Base-by-base conservation (phyloP, 1,284 basidiomycete genomes). In the Papiliotrema laurentii region DNA sequence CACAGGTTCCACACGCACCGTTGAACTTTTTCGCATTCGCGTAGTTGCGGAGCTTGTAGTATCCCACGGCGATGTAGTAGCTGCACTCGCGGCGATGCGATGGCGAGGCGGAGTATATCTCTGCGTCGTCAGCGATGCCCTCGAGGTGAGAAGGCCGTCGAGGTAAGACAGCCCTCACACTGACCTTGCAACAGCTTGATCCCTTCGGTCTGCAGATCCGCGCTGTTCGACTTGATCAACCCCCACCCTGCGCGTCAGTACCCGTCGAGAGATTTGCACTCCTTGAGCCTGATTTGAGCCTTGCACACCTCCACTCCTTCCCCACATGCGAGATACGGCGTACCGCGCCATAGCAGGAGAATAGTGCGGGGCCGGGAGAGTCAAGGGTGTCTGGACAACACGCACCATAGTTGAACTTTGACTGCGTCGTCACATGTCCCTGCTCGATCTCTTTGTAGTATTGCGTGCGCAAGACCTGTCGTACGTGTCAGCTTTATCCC, bases 31-130 rank as follows among this genome's bases (percentile, higher is more conserved):
- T 85, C 2, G 93, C 91, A 69, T 97, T 90, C 33, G 88, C 87
- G 69, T 87, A 97, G 72, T 97, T 94, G 28, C 86, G 84, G 81
- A 97, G 86, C 79, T 98, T 98, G 76, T 91, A 97, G 74, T 98
- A 86, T 0, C 96, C 96, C 11, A 98, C 79, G 1, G 91, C 89
- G 43, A 99, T 84, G 75, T 97, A 99, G 71, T 97, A 99, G 31
- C 97, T 76, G 67, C 96, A 98, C 75, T 99, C 96, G 72, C 96
- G 78, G 56, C 96, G 80, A 58, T 96, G 81, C 28, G 83, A 75
- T 10, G 94, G 86, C 55, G 97, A 93, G 2, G 83, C 80, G 46
- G 90, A 84, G 75, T 96, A 98, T 52, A 99, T 87, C 47, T 97
- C 96, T 93, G 64, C 5, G n/a, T 45, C 14, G 41, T 43, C 34